These are phyloP conservation scores for Claviceps digitariae DNA, from an alignment of 2,329 filamentous ascomycete species.

Conservation along the genomic window DNA sequence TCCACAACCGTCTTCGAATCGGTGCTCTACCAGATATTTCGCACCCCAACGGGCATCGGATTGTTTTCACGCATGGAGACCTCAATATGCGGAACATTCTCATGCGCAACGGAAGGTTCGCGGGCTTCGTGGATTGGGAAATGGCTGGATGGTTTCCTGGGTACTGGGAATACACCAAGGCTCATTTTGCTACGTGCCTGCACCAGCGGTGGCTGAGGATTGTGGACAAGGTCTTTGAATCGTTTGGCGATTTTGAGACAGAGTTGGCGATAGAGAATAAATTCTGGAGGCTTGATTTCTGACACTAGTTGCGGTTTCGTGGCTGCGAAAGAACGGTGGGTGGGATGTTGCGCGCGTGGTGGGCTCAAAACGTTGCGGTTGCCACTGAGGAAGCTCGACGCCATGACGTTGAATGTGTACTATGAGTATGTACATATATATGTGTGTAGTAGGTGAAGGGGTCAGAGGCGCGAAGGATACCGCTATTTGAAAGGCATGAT, in stretches of 20 bases:
- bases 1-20: constrained; percentile 3
- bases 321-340: too few relatives aligned
- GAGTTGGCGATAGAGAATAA: constrained; percentile 2
- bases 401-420: too few relatives aligned
- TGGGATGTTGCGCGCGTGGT: too few relatives aligned
- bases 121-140: constrained; percentile 16
- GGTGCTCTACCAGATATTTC: not conserved
- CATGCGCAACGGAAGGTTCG: constrained; percentile 13
- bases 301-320: too few relatives aligned
- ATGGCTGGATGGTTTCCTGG: constrained; percentile 12
- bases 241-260: not conserved
- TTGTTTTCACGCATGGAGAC: constrained; percentile 30
- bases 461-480: too few relatives aligned
- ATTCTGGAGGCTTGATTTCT: not conserved
- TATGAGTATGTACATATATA: too few relatives aligned
- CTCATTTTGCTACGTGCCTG: constrained; percentile 5
- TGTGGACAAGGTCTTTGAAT: not conserved
- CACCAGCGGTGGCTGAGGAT: constrained; percentile 7
- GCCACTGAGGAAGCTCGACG: too few relatives aligned
- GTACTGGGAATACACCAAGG: constrained; percentile 14
- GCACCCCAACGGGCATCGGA: constrained; percentile 2
- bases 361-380: too few relatives aligned
- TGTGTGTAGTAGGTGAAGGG: too few relatives aligned
- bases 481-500: too few relatives aligned
- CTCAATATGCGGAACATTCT: constrained; percentile 17